Percentiles rank a stretch among this genome's conserved stretches.
These are phyloP conservation scores for Ophiostoma ulmi DNA, from an alignment of 2,329 filamentous ascomycete genomes.

Conservation along the genomic window DNA sequence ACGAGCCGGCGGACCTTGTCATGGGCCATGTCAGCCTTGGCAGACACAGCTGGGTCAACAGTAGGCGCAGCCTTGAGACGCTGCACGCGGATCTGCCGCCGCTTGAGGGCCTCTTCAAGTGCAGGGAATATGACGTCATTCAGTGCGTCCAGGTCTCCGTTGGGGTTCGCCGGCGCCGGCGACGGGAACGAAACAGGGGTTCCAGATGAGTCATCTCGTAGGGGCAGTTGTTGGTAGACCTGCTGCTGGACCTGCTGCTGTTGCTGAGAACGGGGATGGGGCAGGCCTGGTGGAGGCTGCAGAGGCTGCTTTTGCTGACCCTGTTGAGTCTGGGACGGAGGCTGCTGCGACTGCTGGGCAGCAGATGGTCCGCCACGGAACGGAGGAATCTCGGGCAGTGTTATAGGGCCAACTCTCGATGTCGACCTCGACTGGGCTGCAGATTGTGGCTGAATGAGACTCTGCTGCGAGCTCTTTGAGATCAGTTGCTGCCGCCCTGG, in stretches of 20 bases:
- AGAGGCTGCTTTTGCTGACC: conserved; percentile 28
- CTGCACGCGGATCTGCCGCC: conserved; percentile 62
- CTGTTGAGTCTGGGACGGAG: conserved; percentile 28
- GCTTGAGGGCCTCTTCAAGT: conserved; percentile 81
- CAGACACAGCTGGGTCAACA: conserved; percentile 36
- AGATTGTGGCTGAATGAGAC: conserved; percentile 31
- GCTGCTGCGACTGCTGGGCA: conserved; percentile 26
- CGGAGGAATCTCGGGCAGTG: conserved; percentile 52
- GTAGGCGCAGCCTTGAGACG: conserved; percentile 39
- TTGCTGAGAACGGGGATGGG: neutral
- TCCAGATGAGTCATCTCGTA: neutral
- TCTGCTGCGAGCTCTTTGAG: conserved; percentile 35
- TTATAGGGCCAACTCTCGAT: conserved; percentile 40
- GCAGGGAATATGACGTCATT: conserved; percentile 91
- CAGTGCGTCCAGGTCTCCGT: conserved; percentile 74
- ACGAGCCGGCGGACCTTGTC: conserved; percentile 78
- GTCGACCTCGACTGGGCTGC: conserved; percentile 32
- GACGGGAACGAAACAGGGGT: conserved; percentile 48
- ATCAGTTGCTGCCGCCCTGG: conserved; percentile 27
- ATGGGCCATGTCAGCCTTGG: conserved; percentile 63
- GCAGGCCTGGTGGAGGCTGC: conserved; percentile 25
- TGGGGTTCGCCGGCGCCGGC: conserved; percentile 52
- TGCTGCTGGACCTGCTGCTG: conserved; percentile 8
- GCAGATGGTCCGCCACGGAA: conserved; percentile 41
- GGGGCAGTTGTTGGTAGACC: neutral